Conservation (phyloP, 176 grass and related monocot species). For the Musa itinerans region DNA sequence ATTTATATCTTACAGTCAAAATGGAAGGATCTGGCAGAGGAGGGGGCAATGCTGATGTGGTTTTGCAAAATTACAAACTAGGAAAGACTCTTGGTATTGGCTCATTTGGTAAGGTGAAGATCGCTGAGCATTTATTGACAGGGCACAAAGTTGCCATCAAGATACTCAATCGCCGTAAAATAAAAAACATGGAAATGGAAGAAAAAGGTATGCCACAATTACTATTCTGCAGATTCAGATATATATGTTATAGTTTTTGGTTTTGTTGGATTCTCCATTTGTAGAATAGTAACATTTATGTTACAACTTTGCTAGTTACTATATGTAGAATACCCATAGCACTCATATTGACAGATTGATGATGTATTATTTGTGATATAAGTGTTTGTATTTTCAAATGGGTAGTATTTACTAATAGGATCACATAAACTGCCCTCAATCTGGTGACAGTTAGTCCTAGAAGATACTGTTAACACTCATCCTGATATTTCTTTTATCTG, state of each 20-base stretch:
- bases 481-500: too few relatives aligned
- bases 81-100: conserved; percentile 90
- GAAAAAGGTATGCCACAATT: conserved; percentile 55
- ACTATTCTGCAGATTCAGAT: background rate
- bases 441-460: too few relatives aligned
- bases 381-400: too few relatives aligned
- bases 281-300: too few relatives aligned
- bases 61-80: conserved; percentile 63
- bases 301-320: too few relatives aligned
- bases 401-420: too few relatives aligned
- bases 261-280: background rate
- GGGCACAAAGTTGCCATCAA: conserved; percentile 85
- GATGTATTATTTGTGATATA: too few relatives aligned
- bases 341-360: too few relatives aligned
- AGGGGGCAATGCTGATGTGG: conserved; percentile 32
- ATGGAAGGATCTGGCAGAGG: conserved; percentile 66
- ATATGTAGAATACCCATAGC: too few relatives aligned
- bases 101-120: conserved; percentile 87
- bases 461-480: too few relatives aligned
- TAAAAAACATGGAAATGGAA: conserved; percentile 87
- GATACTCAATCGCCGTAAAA: conserved; percentile 66
- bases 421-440: too few relatives aligned
- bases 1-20: background rate
- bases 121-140: conserved; percentile 82
- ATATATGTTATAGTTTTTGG: conserved; percentile 1